These are phyloP conservation scores for Candolleomyces efflorescens DNA, from an alignment of 768 basidiomycete genomes.

Conservation along the genomic window DNA sequence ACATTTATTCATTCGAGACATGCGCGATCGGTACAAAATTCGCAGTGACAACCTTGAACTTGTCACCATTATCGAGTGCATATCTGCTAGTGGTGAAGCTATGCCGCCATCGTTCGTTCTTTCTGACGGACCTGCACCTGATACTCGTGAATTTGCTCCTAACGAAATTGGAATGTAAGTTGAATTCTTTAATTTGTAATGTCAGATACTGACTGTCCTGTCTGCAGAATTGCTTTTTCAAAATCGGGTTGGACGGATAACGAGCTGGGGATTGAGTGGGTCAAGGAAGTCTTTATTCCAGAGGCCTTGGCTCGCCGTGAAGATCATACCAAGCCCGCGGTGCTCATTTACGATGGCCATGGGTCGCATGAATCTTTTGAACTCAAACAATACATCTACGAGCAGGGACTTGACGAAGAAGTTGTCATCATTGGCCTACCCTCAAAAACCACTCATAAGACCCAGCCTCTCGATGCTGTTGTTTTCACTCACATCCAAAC, in stretches of 20 bases:
- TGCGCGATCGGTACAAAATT: slow-evolving; percentile 15
- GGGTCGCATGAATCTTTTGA: slow-evolving; percentile 25
- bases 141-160: no score
- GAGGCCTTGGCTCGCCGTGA: slow-evolving; percentile 13
- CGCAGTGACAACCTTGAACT: slow-evolving; percentile 34
- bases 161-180: no score
- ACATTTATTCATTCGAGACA: slow-evolving; percentile 14
- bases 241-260: slow-evolving; percentile 33
- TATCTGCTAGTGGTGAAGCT: slow-evolving; percentile 27
- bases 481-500: slow-evolving; percentile 16
- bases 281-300: slow-evolving; percentile 26
- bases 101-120: slow-evolving; percentile 24
- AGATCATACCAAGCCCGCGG: slow-evolving; percentile 15
- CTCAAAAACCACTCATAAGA: slow-evolving; percentile 29
- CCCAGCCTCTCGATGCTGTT: slow-evolving; percentile 35
- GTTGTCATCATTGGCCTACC: slow-evolving; percentile 28
- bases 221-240: slow-evolving; percentile 20
- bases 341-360: slow-evolving; percentile 35
- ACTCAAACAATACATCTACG: slow-evolving; percentile 14
- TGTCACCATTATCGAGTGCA: slow-evolving; percentile 36
- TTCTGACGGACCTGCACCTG: no score
- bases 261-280: slow-evolving; percentile 21
- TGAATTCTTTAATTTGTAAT: no score
- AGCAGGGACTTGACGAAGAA: slow-evolving; percentile 13
- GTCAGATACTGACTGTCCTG: no score